These are phyloP conservation scores for Malus fusca DNA, from an alignment of 306 rosid genomes.

Conservation along the genomic window DNA sequence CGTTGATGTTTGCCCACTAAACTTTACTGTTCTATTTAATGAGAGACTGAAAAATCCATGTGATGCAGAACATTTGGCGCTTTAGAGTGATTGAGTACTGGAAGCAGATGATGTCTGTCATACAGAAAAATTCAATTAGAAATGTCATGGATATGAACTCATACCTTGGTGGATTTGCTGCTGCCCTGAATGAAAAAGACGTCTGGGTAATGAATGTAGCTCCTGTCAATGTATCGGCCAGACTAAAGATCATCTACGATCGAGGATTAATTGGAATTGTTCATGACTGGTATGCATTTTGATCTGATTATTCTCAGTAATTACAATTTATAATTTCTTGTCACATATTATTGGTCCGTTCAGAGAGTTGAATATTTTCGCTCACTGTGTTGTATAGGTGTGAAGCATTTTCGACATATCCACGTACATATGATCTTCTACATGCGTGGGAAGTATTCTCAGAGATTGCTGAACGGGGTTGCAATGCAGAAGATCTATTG, in stretches of 20 bases:
- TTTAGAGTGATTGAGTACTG: slow-evolving; percentile 49
- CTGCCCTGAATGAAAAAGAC: slow-evolving; percentile 39
- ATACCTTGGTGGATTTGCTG: slow-evolving; percentile 56
- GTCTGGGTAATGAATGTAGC: slow-evolving; percentile 65
- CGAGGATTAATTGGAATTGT: slow-evolving; percentile 56
- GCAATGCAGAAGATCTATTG: slow-evolving; percentile 44
- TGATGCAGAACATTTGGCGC: slow-evolving; percentile 43
- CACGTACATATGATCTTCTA: slow-evolving; percentile 59
- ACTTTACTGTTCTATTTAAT: background rate
- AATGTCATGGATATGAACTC: slow-evolving; percentile 67
- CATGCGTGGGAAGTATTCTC: slow-evolving; percentile 59
- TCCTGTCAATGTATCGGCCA: slow-evolving; percentile 37
- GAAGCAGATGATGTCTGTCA: slow-evolving; percentile 51
- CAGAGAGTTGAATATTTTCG: too few relatives aligned
- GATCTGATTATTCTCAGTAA: background rate
- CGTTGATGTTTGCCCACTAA: background rate
- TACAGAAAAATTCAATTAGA: slow-evolving; percentile 39
- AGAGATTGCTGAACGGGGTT: slow-evolving; percentile 38
- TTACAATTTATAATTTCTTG: too few relatives aligned
- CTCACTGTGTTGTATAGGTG: slow-evolving; percentile 26
- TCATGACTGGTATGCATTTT: slow-evolving; percentile 51
- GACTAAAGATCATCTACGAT: slow-evolving; percentile 45
- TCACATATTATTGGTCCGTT: too few relatives aligned
- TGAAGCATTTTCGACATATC: slow-evolving; percentile 63
- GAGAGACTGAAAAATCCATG: background rate